phyloP scores from a whole-genome alignment of 257 asterid species.

The Gynochthodes officinalis region DNA sequence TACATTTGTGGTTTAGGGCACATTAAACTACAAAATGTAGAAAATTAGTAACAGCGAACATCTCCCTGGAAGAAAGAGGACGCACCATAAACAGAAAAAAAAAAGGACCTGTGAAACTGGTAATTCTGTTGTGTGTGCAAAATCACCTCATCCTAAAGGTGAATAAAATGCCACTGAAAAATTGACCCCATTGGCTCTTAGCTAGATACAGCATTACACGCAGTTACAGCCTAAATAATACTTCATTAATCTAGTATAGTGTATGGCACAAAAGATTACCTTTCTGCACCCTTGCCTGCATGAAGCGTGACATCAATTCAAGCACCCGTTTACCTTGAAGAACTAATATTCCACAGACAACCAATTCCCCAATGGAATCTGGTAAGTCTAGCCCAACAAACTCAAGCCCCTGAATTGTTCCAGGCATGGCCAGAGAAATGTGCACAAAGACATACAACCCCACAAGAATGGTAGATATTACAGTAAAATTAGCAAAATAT shows the following conservation, averaged over 20 bases:
- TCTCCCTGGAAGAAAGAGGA: neutral
- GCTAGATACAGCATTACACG: neutral
- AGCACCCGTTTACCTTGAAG: constrained; percentile 86
- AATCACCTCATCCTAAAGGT: neutral
- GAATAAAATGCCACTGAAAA: constrained; percentile 1
- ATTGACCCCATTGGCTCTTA: neutral
- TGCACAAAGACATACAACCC: constrained; percentile 70
- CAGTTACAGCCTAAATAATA: neutral
- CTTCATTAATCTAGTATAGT: neutral
- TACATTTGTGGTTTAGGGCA: neutral
- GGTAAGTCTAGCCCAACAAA: constrained; percentile 96
- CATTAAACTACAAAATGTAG: neutral
- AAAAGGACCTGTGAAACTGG: neutral
- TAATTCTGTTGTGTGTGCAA: neutral
- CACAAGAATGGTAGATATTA: constrained; percentile 55
- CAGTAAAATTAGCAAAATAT: constrained; percentile 82
- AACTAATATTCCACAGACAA: constrained; percentile 80
- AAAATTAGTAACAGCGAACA: neutral
- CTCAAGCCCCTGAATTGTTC: constrained; percentile 89
- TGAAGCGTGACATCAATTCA: constrained; percentile 79
- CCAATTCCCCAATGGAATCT: constrained; percentile 90
- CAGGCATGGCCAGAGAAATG: constrained; percentile 64
- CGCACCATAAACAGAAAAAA: neutral
- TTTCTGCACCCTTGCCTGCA: constrained; percentile 85
- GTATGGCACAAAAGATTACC: constrained; percentile 39